phyloP scores from a whole-genome alignment of 1,284 basidiomycete genomes.

The Termitomyces sp. region DNA sequence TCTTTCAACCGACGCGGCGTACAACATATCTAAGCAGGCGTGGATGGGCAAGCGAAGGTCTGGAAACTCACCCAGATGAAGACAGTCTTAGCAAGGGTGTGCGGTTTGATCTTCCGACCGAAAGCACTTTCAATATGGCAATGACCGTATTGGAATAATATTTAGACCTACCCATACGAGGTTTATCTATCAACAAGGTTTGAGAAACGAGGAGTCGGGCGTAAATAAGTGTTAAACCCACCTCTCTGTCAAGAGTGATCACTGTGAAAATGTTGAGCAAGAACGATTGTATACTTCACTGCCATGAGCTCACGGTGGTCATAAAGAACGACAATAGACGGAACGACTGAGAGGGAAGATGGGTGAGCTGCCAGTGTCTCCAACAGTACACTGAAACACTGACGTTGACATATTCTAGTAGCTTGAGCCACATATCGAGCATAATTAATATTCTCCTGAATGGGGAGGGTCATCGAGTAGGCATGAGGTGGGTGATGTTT shows the following conservation, averaged over 20 bases:
- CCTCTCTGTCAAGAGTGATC: conserved; percentile 27
- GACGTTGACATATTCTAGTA: conserved; percentile 19
- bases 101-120: conserved; percentile 20
- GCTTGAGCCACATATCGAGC: conserved; percentile 5
- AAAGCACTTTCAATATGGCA: background rate
- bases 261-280: conserved; percentile 16
- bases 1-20: conserved; percentile 14
- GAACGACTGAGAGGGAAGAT: conserved; percentile 19
- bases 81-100: conserved; percentile 21
- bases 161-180: conserved; percentile 24
- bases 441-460: conserved; percentile 1
- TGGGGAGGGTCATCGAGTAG: conserved; percentile 4
- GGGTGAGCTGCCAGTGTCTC: background rate
- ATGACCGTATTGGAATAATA: background rate
- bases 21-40: background rate
- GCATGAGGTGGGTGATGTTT: background rate
- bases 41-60: background rate
- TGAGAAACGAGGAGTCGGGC: background rate
- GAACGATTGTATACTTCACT: too few species aligned
- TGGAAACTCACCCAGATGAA: conserved; percentile 22
- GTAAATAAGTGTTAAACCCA: conserved; percentile 1
- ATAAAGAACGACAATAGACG: conserved; percentile 25
- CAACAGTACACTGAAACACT: background rate
- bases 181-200: conserved; percentile 18
- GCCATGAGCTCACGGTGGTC: conserved; percentile 23